Conservation (phyloP, 2,329 filamentous ascomycete species). For the Exophiala lecanii-corni region DNA sequence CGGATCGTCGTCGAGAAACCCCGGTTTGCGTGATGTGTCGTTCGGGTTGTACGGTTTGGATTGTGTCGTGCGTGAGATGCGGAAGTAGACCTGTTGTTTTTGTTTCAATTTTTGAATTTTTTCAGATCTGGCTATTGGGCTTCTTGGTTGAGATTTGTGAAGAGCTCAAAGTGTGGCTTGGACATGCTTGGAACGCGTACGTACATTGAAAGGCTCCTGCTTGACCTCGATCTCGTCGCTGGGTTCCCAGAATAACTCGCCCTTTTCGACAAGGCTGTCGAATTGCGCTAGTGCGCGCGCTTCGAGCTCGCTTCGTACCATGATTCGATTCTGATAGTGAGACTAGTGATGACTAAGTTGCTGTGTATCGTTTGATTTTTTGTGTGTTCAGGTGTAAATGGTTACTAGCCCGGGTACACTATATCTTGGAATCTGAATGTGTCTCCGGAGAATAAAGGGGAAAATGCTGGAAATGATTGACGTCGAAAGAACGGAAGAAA, state of each 20-base stretch:
- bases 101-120: constrained; percentile 2
- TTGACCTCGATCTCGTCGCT: constrained; percentile 16
- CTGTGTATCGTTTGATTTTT: too few relatives aligned
- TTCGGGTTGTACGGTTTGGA: constrained; percentile 10
- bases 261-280: constrained; percentile 23
- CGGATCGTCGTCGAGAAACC: constrained; percentile 16
- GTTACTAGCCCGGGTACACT: too few relatives aligned
- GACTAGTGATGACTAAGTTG: too few relatives aligned
- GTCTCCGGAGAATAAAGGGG: too few relatives aligned
- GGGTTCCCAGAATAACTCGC: constrained; percentile 18
- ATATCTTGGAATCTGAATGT: too few relatives aligned
- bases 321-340: constrained; percentile 4
- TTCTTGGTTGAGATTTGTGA: constrained; percentile 1
- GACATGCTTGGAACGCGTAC: constrained; percentile 6
- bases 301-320: background rate
- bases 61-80: constrained; percentile 14
- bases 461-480: too few relatives aligned
- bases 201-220: constrained; percentile 24
- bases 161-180: constrained; percentile 2
- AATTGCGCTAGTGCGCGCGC: constrained; percentile 15
- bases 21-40: constrained; percentile 14
- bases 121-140: too few relatives aligned
- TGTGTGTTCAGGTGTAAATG: too few relatives aligned
- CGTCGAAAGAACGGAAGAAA: too few relatives aligned
- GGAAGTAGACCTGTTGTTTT: constrained; percentile 21